Evolutionary conservation across 2,329 filamentous ascomycete genomes (phyloP), one percentile per base, ranked within the genome.

Genomic region (Metarhizium guizhouense): DNA sequence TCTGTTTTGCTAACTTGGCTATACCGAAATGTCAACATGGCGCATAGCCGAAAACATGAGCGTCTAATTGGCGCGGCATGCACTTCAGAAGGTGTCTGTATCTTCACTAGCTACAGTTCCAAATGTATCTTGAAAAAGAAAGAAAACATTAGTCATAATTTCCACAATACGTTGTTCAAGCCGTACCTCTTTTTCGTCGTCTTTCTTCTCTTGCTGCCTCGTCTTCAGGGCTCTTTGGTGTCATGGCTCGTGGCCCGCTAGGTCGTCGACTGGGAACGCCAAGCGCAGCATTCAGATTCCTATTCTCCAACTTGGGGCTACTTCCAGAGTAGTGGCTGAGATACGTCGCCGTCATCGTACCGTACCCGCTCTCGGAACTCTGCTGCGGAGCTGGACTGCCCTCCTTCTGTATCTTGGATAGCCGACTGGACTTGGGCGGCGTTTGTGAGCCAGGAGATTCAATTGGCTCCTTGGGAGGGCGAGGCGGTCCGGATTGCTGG

Each of bases 401-500:
- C 65, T 81, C 81, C 58, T 75, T 73, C 25, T 51, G 52, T 51
- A 82, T 67, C 66, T 79, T 79, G 53, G 74, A 78, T 47, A 79
- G 67, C 18, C 78, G 76, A 54, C 69, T 71, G 42, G 73, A 70
- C 58, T 76, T 75, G 7, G 75, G 72, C 10, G 80, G 76, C 2
- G 76, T 76, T 32, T 74, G 68, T 4, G 66, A 62, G 13, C 68
- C 70, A 5, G 67, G 64, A 42, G 65, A 67, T 5, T 78, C 79
- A 0, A 85, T 67, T 0, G 81, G 79, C 69, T 86, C 83, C 71
- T 86, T 86, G 5, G 83, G 83, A 40, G 83, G 83, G 3, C 81
- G 76, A 1, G 81, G 79, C 2, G 82, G 83, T 2, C 71, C 76
- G 6, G 68, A 62, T 6, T 68, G 66, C n/a, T 68, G 66, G 2